Evolutionary conservation across 192 early-diverging fungal genomes (phyloP), one percentile per base, ranked within the genome.

Genomic region (Backusella tuberculispora): DNA sequence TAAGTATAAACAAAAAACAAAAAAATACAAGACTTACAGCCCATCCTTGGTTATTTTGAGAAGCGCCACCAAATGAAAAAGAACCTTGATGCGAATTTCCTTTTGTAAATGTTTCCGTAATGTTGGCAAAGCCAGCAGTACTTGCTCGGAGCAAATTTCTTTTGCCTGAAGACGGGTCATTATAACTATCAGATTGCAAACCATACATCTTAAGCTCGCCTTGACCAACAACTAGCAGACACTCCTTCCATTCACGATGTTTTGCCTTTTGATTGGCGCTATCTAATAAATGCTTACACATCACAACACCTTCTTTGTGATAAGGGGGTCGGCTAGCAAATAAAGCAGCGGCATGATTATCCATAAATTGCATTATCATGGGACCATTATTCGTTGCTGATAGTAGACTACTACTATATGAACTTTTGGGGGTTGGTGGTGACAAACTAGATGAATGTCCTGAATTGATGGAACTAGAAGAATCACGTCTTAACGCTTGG

Each of bases 251-350:
- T 24, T 87, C 87, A 13, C 95, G 90, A 79, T 95, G 85, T 43
- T 92, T 91, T 15, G 95, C 93, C 84, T 93, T 94, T 69, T 93
- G 89, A 63, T 89, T 91, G 1, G 85, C 86, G 10, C 85, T 81
- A 70, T 95, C 95, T 76, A 91, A 87, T 70, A 94, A 75, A 80
- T 96, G 94, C 81, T 98, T 98, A 48, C 95, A 86, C 76, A 95
- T 90, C 21, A 98, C 85, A 19, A 95, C 83, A 15, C 94, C 92
- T 75, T 94, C 92, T 60, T 89, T 89, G 5, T 82, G 66, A 46
- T 82, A 83, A 74, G 87, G 78, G 14, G 77, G 67, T 47, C 69
- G 69, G 15, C 53, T 79, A 4, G 63, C 43, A 64, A 76, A 82
- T 13, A 75, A 6, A 10, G 63, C 44, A 17, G 48, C n/a, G 3